Evolutionary conservation across 1,284 basidiomycete species (phyloP).

Genomic region (Caloboletus firmus): DNA sequence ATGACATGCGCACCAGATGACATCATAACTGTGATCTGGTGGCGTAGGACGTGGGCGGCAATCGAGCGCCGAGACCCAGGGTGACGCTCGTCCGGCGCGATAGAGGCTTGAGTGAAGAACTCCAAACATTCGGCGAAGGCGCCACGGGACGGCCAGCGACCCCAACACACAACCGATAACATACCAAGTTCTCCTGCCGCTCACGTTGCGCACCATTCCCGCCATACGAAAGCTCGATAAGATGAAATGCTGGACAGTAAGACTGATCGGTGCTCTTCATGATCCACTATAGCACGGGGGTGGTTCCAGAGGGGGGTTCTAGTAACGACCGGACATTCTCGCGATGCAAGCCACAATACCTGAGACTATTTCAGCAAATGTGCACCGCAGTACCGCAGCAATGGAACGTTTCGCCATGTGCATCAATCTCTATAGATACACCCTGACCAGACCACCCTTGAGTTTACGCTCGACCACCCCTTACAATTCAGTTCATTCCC

Average conservation of each 20-base stretch:
- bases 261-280: background rate
- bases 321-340: too few species aligned
- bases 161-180: background rate
- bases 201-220: background rate
- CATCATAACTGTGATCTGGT: conserved; percentile 29
- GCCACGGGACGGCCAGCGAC: background rate
- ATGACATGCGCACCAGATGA: conserved; percentile 29
- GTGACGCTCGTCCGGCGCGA: background rate
- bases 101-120: too few species aligned
- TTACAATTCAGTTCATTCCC: background rate
- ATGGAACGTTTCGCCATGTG: background rate
- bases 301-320: background rate
- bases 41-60: conserved; percentile 19
- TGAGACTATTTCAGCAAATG: background rate
- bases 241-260: background rate
- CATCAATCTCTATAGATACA: background rate
- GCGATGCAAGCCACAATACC: background rate
- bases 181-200: too few species aligned
- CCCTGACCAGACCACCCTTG: background rate
- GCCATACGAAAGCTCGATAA: background rate
- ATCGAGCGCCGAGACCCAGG: conserved; percentile 18
- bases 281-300: background rate
- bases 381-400: background rate
- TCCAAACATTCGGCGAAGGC: background rate
- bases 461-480: background rate